Base-by-base conservation (phyloP, 2,329 filamentous ascomycete species). In the Fusarium succisae region DNA sequence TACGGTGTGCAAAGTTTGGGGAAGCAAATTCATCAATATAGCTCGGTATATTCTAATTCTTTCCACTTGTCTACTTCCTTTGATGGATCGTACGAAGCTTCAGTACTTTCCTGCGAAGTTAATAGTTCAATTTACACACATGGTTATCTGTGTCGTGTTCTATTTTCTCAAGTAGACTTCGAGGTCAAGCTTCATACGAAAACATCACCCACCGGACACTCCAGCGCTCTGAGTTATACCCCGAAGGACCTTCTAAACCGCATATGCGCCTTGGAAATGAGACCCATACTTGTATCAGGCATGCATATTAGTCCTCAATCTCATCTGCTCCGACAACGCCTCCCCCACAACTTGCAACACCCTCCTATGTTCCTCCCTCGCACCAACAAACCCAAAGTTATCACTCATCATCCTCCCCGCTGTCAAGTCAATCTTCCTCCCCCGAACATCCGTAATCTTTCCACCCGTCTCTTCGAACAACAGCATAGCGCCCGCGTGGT, bases 291-390 rank as follows among this genome's bases (percentile, higher is more conserved):
- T 12, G 11, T 8, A 35, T 24, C 12, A 53, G 32, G 32, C 32
- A 35, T 35, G 32, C 32, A 35, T 35, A 35, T 35, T 35, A 35
- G 7, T 35, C 32, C 32, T 35, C 32, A 35, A 35, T 35, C 14
- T 35, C 1, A 35, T 35, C 32, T 35, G 32, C 32, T 35, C 32
- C 32, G 32, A 35, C 0, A 1, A 35, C 32, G 32, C 94, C 71
- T 91, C 89, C 81, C 93, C 93, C 5, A 98, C 96, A 10, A 89
- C 93, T 74, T 90, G 87, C 63, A 90, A 75, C 4, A 90, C 86
- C 5, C 72, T 60, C 1, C 47, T 81, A 67, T 90, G 88, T 12
- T 77, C 78, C 24, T 69, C 79, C 13, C 88, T 86, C 4, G 88
- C 88, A 1, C 87, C 89, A 9, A 90, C 84, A 50, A 90, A 90